Evolutionary conservation across 306 rosid genomes (phyloP).

Genomic region (Canavalia ensiformis): DNA sequence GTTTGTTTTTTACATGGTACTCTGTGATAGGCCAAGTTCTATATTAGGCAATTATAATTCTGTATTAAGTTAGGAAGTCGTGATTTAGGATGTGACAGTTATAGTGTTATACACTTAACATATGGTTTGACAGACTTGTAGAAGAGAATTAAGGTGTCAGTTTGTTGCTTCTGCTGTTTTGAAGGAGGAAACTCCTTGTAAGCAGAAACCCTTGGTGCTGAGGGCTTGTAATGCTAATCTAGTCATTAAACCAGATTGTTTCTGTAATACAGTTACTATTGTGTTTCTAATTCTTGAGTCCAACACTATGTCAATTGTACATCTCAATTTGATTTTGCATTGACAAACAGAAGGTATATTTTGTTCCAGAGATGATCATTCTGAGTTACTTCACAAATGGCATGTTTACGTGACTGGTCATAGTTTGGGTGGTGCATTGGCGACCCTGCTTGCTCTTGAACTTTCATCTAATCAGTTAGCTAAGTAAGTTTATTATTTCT

Average conservation of each 20-base stretch:
- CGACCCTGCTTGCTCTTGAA: constrained; percentile 95
- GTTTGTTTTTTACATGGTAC: constrained; percentile 25
- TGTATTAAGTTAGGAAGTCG: not conserved
- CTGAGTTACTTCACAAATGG: constrained; percentile 74
- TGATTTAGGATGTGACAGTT: not conserved
- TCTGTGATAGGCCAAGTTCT: not conserved
- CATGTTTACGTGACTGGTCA: constrained; percentile 94
- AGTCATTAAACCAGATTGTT: not conserved
- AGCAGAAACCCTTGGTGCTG: not conserved
- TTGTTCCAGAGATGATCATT: constrained; percentile 72
- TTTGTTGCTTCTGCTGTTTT: not conserved
- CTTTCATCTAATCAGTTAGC: constrained; percentile 87
- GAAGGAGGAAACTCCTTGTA: not conserved
- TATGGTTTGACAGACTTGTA: constrained; percentile 1
- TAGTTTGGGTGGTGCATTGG: constrained; percentile 97
- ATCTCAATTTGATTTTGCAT: constrained; percentile 18
- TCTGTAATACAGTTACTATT: not conserved
- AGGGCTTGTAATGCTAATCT: not conserved
- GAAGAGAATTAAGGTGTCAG: not conserved
- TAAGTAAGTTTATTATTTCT: constrained; percentile 68
- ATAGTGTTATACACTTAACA: not conserved
- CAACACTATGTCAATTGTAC: constrained; percentile 10
- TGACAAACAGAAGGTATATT: constrained; percentile 32
- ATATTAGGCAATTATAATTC: not conserved
- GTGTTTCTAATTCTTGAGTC: not conserved